Evolutionary conservation across 2,329 filamentous ascomycete species (phyloP).

Genomic region (Nigrospora osmanthi): DNA sequence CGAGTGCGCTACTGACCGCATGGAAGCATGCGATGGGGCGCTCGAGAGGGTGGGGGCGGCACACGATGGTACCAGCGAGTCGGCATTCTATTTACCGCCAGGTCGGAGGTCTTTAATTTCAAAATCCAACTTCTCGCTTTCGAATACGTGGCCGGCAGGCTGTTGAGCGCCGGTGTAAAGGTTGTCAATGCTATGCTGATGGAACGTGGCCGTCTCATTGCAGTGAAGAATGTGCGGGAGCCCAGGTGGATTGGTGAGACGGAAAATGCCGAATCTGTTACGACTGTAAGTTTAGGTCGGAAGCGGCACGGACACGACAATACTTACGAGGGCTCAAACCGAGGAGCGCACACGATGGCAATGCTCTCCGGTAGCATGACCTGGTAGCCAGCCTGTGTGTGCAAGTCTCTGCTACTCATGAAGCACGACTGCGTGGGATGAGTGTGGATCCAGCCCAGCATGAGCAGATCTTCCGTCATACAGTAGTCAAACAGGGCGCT

Average conservation of each 20-base stretch:
- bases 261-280: constrained; percentile 77
- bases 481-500: constrained; percentile 82
- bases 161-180: constrained; percentile 70
- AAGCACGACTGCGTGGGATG: constrained; percentile 96
- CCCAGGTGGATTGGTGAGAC: constrained; percentile 87
- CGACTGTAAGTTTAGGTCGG: neutral
- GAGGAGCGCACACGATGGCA: constrained; percentile 91
- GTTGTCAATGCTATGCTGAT: constrained; percentile 60
- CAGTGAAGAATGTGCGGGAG: constrained; percentile 79
- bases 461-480: constrained; percentile 72
- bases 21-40: too few species aligned
- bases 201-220: constrained; percentile 71
- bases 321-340: constrained; percentile 64
- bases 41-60: too few species aligned
- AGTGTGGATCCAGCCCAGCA: constrained; percentile 96
- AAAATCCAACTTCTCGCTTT: constrained; percentile 57
- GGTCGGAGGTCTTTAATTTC: constrained; percentile 47
- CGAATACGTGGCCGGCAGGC: constrained; percentile 61
- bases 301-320: neutral
- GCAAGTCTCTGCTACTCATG: constrained; percentile 88
- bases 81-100: constrained; percentile 7
- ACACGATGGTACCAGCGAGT: neutral
- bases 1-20: too few species aligned
- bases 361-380: constrained; percentile 95
- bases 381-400: constrained; percentile 92